These are phyloP conservation scores for Diaporthe humulicola DNA, from an alignment of 2,329 filamentous ascomycete species.

Conservation along the genomic window DNA sequence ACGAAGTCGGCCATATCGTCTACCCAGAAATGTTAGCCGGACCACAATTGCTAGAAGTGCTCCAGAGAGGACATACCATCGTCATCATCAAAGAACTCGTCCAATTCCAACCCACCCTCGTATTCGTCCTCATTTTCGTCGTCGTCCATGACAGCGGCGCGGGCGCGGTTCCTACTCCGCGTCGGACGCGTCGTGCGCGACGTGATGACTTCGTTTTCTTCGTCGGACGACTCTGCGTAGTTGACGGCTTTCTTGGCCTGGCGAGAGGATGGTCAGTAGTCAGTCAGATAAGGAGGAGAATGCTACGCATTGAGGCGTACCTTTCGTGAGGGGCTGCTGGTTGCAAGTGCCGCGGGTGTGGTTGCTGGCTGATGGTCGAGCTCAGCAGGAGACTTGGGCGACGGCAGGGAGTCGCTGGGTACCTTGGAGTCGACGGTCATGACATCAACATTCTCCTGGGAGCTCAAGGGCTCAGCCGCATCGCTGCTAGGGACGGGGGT, in stretches of 20 bases:
- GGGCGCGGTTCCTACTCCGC: slow-evolving; percentile 59
- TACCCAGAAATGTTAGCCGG: slow-evolving; percentile 43
- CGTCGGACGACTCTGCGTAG: slow-evolving; percentile 89
- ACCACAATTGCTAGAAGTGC: not conserved
- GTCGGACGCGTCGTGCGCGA: slow-evolving; percentile 55
- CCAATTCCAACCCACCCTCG: slow-evolving; percentile 69
- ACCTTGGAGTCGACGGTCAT: slow-evolving; percentile 59
- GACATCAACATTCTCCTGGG: slow-evolving; percentile 73
- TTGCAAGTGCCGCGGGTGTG: slow-evolving; percentile 55
- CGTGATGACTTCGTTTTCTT: slow-evolving; percentile 80
- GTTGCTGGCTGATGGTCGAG: slow-evolving; percentile 51
- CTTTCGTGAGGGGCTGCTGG: slow-evolving; percentile 85
- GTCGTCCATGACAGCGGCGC: slow-evolving; percentile 73
- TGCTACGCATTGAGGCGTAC: slow-evolving; percentile 57
- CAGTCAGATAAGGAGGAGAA: not conserved
- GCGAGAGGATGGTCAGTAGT: not conserved
- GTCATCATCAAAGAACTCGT: slow-evolving; percentile 72
- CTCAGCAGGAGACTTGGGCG: slow-evolving; percentile 58
- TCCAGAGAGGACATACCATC: slow-evolving; percentile 61
- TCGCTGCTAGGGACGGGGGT: slow-evolving; percentile 89
- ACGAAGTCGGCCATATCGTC: slow-evolving; percentile 89
- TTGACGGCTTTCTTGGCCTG: slow-evolving; percentile 73
- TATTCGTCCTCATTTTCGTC: slow-evolving; percentile 82
- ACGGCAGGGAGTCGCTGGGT: slow-evolving; percentile 64
- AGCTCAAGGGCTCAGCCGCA: slow-evolving; percentile 74